phyloP scores from a whole-genome alignment of 768 basidiomycete species.

The Suillus fuscotomentosus region DNA sequence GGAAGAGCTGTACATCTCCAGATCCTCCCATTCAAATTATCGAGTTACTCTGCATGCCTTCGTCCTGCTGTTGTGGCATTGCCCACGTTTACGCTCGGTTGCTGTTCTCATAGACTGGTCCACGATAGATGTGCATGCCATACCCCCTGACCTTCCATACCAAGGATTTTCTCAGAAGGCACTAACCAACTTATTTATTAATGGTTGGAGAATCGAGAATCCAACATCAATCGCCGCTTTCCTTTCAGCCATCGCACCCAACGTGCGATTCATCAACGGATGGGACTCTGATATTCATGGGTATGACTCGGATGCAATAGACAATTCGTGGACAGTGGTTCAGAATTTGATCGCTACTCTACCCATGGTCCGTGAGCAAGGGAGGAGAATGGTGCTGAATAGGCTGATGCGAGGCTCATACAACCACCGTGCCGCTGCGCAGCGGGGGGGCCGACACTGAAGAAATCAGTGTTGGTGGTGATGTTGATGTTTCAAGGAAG shows the following conservation, averaged over 20 bases:
- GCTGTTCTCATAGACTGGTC: background rate
- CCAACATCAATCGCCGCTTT: constrained; percentile 19
- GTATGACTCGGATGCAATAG: constrained; percentile 10
- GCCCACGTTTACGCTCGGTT: background rate
- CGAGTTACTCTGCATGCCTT: background rate
- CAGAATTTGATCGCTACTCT: constrained; percentile 22
- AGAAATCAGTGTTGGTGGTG: background rate
- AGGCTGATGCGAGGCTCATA: background rate
- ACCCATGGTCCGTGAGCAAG: constrained; percentile 10
- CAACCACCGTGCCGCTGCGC: background rate
- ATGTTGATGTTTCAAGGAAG: no score
- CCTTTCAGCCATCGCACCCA: constrained; percentile 27
- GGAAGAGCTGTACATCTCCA: background rate
- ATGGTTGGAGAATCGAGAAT: background rate
- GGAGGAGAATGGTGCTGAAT: background rate
- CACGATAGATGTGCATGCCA: background rate
- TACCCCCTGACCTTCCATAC: background rate
- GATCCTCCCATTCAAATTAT: background rate
- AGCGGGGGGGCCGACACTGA: background rate
- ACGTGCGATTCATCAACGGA: constrained; percentile 10
- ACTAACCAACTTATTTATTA: background rate
- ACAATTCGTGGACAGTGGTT: constrained; percentile 11
- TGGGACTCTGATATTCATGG: no score
- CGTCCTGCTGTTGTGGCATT: constrained; percentile 1
- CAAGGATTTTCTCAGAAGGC: constrained; percentile 3